phyloP scores from a whole-genome alignment of 1,139 yeast species.

The Saccharomyces hybrid region DNA sequence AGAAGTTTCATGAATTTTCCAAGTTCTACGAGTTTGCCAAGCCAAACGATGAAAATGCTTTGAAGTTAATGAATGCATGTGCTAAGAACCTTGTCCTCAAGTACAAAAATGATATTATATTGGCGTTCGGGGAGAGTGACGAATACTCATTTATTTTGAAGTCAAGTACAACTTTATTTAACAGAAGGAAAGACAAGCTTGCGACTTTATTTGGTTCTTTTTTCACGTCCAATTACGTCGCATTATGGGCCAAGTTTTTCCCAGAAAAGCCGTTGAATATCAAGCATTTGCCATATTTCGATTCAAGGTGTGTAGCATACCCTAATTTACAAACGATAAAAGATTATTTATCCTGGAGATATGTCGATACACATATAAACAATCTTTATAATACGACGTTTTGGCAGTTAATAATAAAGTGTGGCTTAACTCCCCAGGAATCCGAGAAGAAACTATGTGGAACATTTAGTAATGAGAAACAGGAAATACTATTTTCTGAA shows the following conservation, averaged over 20 bases:
- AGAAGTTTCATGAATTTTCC: slow-evolving; percentile 86
- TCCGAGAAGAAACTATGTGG: slow-evolving; percentile 67
- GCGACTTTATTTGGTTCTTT: slow-evolving; percentile 75
- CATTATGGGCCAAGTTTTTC: slow-evolving; percentile 56
- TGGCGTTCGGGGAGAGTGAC: slow-evolving; percentile 94
- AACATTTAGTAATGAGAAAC: slow-evolving; percentile 73
- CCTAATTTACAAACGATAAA: slow-evolving; percentile 56
- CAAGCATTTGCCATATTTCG: slow-evolving; percentile 70
- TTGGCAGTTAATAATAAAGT: slow-evolving; percentile 73
- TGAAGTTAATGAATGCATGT: slow-evolving; percentile 71
- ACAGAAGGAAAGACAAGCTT: slow-evolving; percentile 70
- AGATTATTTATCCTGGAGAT: slow-evolving; percentile 92
- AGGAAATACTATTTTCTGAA: slow-evolving; percentile 69
- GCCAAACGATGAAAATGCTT: slow-evolving; percentile 78
- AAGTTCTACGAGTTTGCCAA: slow-evolving; percentile 63
- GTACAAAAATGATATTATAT: slow-evolving; percentile 59
- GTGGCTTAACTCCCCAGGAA: slow-evolving; percentile 64
- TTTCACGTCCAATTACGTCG: slow-evolving; percentile 68
- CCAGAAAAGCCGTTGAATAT: slow-evolving; percentile 37
- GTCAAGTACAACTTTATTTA: slow-evolving; percentile 57
- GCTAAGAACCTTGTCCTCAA: slow-evolving; percentile 47
- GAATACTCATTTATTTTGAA: slow-evolving; percentile 79
- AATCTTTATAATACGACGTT: slow-evolving; percentile 88
- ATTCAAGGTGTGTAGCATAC: slow-evolving; percentile 81
- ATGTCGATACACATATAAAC: slow-evolving; percentile 93